phyloP scores from a whole-genome alignment of 306 rosid species.

The Dicorynia guianensis region DNA sequence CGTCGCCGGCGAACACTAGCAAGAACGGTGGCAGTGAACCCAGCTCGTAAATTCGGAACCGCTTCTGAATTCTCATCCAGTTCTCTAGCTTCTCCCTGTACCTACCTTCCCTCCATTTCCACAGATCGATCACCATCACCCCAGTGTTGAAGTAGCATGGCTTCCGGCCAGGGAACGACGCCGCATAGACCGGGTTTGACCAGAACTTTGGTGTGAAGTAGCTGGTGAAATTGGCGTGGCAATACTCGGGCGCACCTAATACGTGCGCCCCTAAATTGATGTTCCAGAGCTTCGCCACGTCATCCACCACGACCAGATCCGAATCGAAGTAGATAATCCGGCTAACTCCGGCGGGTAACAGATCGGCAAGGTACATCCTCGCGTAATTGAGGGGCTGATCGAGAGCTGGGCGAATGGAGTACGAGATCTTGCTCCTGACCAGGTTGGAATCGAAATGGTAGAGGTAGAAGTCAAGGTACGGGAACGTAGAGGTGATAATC shows the following conservation, averaged over 20 bases:
- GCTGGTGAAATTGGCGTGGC: slow-evolving; percentile 88
- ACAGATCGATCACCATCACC: slow-evolving; percentile 89
- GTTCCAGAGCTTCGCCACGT: slow-evolving; percentile 85
- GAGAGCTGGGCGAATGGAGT: slow-evolving; percentile 79
- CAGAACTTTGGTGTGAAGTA: slow-evolving; percentile 84
- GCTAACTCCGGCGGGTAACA: slow-evolving; percentile 62
- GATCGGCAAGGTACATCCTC: slow-evolving; percentile 80
- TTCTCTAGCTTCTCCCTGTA: slow-evolving; percentile 72
- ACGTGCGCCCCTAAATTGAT: slow-evolving; percentile 68
- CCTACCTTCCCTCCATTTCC: slow-evolving; percentile 79
- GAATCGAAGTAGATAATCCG: slow-evolving; percentile 91
- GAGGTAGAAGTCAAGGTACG: slow-evolving; percentile 71
- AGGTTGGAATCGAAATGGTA: slow-evolving; percentile 78
- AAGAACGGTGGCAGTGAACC: slow-evolving; percentile 91
- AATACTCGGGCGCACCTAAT: slow-evolving; percentile 89
- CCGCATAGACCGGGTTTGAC: slow-evolving; percentile 61
- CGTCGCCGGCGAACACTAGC: slow-evolving; percentile 83
- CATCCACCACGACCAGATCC: slow-evolving; percentile 86
- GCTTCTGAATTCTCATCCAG: slow-evolving; percentile 93
- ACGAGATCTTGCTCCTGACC: slow-evolving; percentile 83
- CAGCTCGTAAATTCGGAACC: slow-evolving; percentile 78
- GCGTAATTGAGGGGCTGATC: slow-evolving; percentile 97
- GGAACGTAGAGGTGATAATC: slow-evolving; percentile 70
- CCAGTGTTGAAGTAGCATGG: slow-evolving; percentile 94
- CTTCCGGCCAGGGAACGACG: slow-evolving; percentile 58